Base-by-base conservation (phyloP, 768 basidiomycete species). In the Collybia sordida region DNA sequence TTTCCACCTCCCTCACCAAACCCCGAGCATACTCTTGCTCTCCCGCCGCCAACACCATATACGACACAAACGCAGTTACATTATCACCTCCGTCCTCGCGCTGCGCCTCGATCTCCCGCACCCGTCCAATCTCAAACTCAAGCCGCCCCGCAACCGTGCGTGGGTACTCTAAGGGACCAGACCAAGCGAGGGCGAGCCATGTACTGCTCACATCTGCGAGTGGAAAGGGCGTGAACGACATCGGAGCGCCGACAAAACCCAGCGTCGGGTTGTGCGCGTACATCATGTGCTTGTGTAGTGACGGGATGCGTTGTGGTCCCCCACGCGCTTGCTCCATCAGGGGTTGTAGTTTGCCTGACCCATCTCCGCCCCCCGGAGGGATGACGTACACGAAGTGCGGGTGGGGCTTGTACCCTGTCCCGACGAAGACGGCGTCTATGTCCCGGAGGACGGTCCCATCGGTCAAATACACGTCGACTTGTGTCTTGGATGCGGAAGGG, bases 151-250 rank as follows among this genome's bases (percentile, higher is more conserved):
- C 63, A 2, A 56, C 7, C 1, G 72, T 68, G 18, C 58, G 43
- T 0, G 78, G 76, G 49, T 75, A 68, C 1, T 52, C 12, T 12
- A 71, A 55, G 23, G 58, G 50, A 2, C 63, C 55, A 2, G 53
- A 48, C 75, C 76, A 80, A 2, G 70, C 69, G 18, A 77, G 61
- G 1, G 76, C 58, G 35, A 81, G 67, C 74, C 74, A 80, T 3
- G 73, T 76, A 59, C 74, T 77, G n/a, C 65, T 66, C 40, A 81
- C 63, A 50, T 81, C 78, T 1, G 74, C 72, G 52, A 79, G 64
- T 3, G 66, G 66, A 57, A 80, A 81, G 2, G 79, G 79, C 7
- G 72, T 79, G 54, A 71, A 74, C 14, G 70, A 68, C 45, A 76
- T 60, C 8, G 71, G 51, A 1, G 72, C 64, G 34, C 74, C 76